Evolutionary conservation across 1,139 yeast species (phyloP), one percentile per base, ranked within the genome.

Genomic region (Debaryomyces robertsiae): DNA sequence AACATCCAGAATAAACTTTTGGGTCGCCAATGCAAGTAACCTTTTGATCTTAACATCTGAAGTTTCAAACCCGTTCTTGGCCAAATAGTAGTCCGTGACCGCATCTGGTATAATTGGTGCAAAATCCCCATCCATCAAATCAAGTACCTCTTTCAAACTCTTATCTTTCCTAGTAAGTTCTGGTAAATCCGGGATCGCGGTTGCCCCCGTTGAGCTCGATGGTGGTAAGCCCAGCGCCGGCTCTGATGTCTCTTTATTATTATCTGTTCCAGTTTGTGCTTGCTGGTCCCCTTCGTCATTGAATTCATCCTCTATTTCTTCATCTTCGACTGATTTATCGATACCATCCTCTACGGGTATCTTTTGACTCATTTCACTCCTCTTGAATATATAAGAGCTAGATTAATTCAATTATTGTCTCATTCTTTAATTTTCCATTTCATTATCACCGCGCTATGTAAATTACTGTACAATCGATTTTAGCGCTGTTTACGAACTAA

Each of bases 21-120:
- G 98, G 1, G 98, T 91, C 1, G 98, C 98, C 43, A 94, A 70
- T 0, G 98, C 98, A 40, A 94, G 69, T 33, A 94, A 69, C 42
- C 98, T 74, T 57, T 91, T 90, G 46, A 93, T 84, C 45, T 91
- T 78, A 6, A 81, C 67, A 55, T 90, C 96, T 28, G 84, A 77
- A 19, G 95, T 80, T 45, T 84, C 88, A 54, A 94, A 84, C 30
- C 99, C 99, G 46, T 91, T 85, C 55, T 85, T 85, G 16, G 91
- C 83, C 38, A 94, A 68, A 56, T 93, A 93, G 61, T 89, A 93
- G 57, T 93, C 98, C 0, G 96, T 88, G n/a, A 94, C 98, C 0
- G 95, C 94, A 59, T 94, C 98, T 0, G 99, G 99, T 32, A 94
- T 93, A 30, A 94, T 86, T 1, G 98, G 98, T 2, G 96, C 90